Evolutionary conservation across 805 yeast species (phyloP), one percentile per base, ranked within the genome.

Genomic region (Ogataea zsoltii): DNA sequence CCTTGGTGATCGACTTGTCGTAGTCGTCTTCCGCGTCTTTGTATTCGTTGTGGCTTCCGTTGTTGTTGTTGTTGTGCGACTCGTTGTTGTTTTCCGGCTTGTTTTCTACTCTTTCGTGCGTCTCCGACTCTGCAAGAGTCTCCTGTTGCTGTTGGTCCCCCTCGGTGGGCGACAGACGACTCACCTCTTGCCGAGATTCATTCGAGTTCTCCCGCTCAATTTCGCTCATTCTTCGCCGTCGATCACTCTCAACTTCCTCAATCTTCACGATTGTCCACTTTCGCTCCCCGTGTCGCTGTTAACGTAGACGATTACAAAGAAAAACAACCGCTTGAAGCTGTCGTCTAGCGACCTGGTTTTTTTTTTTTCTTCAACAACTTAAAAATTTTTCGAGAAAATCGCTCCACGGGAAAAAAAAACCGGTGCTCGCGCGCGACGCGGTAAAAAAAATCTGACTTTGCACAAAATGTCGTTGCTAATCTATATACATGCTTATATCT

Each of bases 1-100:
- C 71, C 28, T 55, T 61, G 7, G 45, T 57, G 33, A 60, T 56
- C 7, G 49, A 35, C 18, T 44, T 48, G 38, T 61, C 65, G 44
- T 51, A 60, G 9, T 23, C 42, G 26, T 55, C 57, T 5, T 50
- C 52, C 3, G 34, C 15, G 15, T 15, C 38, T 34, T n/a, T 34
- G 38, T 34, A 15, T 34, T 13, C 33, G 21, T 30, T 25, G 28
- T 13, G 19, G 18, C 3, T 35, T 29, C 6, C 12, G n/a, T 17
- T 18, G 40, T 6, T 39, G 23, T 17, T 39, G 33, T 40, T 31
- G 35, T 9, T 26, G 41, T 7, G 33, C 16, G 14, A 6, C 16
- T 13, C 17, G 7, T 16, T 25, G 13, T 21, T 17, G 13, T 5
- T 23, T 11, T 19, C 19, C 38, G 12, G 30, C 9, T 17, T 35